These are phyloP conservation scores for Ogataea salicorniae DNA, from an alignment of 805 yeast species.

Conservation along the genomic window DNA sequence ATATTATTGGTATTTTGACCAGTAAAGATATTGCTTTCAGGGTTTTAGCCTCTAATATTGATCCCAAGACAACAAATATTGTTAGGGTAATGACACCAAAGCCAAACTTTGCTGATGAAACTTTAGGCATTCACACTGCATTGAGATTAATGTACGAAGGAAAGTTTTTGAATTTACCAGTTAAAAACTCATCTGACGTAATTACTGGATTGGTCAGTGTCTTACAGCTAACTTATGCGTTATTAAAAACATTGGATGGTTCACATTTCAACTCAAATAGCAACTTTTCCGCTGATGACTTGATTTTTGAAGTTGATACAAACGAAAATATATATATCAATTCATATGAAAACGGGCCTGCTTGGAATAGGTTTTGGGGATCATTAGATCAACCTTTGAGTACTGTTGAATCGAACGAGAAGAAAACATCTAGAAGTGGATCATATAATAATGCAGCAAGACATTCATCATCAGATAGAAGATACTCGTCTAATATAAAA, in stretches of 20 bases:
- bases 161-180: slow-evolving; percentile 40
- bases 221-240: slow-evolving; percentile 37
- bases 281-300: slow-evolving; percentile 27
- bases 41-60: slow-evolving; percentile 33
- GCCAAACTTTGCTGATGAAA: slow-evolving; percentile 40
- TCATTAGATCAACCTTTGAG: slow-evolving; percentile 27
- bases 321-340: slow-evolving; percentile 8
- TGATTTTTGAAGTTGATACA: slow-evolving; percentile 25
- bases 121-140: slow-evolving; percentile 37
- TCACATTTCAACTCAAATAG: slow-evolving; percentile 20
- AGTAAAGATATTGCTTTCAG: slow-evolving; percentile 41
- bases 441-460: slow-evolving; percentile 10
- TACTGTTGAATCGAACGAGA: slow-evolving; percentile 21
- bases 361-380: slow-evolving; percentile 32
- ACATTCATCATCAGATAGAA: slow-evolving; percentile 6
- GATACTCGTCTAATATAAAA: slow-evolving; percentile 4
- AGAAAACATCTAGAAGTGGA: slow-evolving; percentile 19
- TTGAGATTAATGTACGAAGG: slow-evolving; percentile 44
- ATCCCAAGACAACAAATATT: slow-evolving; percentile 34
- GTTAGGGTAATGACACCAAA: slow-evolving; percentile 41
- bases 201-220: slow-evolving; percentile 41
- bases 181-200: slow-evolving; percentile 25
- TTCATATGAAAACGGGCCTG: slow-evolving; percentile 24
- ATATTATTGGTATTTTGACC: slow-evolving; percentile 41
- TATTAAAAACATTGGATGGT: slow-evolving; percentile 32